Evolutionary conservation across 331 rosid species (phyloP).

Genomic region (Erythrophleum ivorense): DNA sequence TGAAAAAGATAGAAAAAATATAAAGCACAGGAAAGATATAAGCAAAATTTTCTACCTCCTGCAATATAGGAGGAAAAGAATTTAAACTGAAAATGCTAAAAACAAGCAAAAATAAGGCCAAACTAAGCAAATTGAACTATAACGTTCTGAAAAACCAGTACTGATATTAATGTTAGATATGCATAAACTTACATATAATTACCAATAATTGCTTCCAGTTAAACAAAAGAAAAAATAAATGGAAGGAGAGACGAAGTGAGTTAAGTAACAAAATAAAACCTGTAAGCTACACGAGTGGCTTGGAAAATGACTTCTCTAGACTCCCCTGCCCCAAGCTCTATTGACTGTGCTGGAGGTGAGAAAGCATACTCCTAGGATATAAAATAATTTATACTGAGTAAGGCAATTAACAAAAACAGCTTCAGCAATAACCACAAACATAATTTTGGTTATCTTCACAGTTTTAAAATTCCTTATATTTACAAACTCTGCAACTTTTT

Average conservation of each 20-base stretch:
- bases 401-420: constrained; percentile 37
- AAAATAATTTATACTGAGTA: constrained; percentile 31
- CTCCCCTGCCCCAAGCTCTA: constrained; percentile 95
- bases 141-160: neutral
- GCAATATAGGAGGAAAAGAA: neutral
- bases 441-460: constrained; percentile 27
- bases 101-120: neutral
- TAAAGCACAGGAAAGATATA: neutral
- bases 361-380: constrained; percentile 83
- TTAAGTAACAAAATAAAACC: constrained; percentile 57
- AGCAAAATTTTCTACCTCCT: neutral
- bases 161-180: neutral
- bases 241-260: constrained; percentile 18
- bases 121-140: constrained; percentile 30
- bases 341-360: constrained; percentile 91
- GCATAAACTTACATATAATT: neutral
- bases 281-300: constrained; percentile 98
- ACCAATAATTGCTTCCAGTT: constrained; percentile 7
- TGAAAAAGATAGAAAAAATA: constrained; percentile 11
- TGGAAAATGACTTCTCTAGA: constrained; percentile 78
- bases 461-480: constrained; percentile 24
- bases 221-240: constrained; percentile 35
- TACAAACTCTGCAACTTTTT: constrained; percentile 16
- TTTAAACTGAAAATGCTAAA: neutral
- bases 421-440: constrained; percentile 35